These are phyloP conservation scores for Gastrolobium bilobum DNA, from an alignment of 306 rosid species.

Conservation along the genomic window DNA sequence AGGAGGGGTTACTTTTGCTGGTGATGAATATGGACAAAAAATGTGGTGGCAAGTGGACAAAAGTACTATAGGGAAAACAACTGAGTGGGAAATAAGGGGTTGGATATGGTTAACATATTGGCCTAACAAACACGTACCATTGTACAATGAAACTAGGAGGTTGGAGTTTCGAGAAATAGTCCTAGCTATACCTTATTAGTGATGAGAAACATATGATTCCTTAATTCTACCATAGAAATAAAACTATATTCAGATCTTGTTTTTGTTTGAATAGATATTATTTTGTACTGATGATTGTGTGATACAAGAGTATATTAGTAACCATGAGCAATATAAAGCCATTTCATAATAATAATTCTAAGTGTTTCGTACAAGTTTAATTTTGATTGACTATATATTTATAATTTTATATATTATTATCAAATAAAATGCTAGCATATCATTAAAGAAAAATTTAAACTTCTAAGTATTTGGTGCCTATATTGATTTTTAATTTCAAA, in stretches of 20 bases:
- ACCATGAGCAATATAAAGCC: too few species aligned
- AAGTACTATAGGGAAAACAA: slow-evolving; percentile 66
- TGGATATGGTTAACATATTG: slow-evolving; percentile 95
- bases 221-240: slow-evolving; percentile 8
- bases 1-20: slow-evolving; percentile 91
- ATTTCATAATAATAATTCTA: too few species aligned
- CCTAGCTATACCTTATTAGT: slow-evolving; percentile 12
- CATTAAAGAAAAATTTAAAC: too few species aligned
- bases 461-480: too few species aligned
- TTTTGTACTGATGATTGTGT: neutral
- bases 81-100: slow-evolving; percentile 93
- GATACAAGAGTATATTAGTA: neutral
- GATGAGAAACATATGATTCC: neutral
- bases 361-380: too few species aligned
- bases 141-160: slow-evolving; percentile 78
- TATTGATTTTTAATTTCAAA: too few species aligned
- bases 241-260: neutral
- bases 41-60: slow-evolving; percentile 84
- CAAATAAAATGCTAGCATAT: too few species aligned
- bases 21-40: slow-evolving; percentile 83
- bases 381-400: too few species aligned
- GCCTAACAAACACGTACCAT: slow-evolving; percentile 80
- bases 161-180: slow-evolving; percentile 80
- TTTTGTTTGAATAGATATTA: neutral
- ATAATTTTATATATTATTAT: too few species aligned